Evolutionary conservation across 2,329 filamentous ascomycete species (phyloP).

Genomic region (Mariannaea elegans): DNA sequence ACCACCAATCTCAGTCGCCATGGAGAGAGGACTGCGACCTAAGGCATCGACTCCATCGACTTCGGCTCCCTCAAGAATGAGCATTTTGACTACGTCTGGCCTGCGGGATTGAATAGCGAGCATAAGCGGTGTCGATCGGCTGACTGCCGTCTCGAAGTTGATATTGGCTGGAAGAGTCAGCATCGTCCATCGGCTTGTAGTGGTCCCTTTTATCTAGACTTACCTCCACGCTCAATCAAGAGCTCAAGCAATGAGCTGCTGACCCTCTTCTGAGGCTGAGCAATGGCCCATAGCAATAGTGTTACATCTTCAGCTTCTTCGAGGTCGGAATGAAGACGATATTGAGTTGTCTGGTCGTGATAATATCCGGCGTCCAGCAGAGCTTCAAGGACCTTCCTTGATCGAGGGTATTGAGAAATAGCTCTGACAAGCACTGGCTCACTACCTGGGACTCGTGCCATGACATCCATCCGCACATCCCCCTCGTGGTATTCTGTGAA

Average conservation of each 20-base stretch:
- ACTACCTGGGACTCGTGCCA: constrained; percentile 52
- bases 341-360: constrained; percentile 61
- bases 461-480: constrained; percentile 59
- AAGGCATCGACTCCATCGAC: constrained; percentile 65
- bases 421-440: constrained; percentile 62
- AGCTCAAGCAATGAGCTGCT: constrained; percentile 66
- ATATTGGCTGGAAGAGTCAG: constrained; percentile 57
- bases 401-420: constrained; percentile 64
- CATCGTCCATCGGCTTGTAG: background rate
- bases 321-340: constrained; percentile 54
- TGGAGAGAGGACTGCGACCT: constrained; percentile 67
- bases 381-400: constrained; percentile 58
- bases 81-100: constrained; percentile 63
- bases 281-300: constrained; percentile 67
- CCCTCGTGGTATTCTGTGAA: constrained; percentile 61
- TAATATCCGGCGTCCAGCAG: constrained; percentile 68
- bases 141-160: constrained; percentile 61
- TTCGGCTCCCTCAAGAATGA: constrained; percentile 68
- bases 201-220: constrained; percentile 40
- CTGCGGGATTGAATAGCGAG: constrained; percentile 65
- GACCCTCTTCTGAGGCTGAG: constrained; percentile 70
- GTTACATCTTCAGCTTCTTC: constrained; percentile 64
- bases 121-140: constrained; percentile 66
- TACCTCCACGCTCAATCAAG: constrained; percentile 58
- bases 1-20: constrained; percentile 65